Percentiles rank a stretch among this genome's conserved stretches.
Evolutionary conservation across 2,329 filamentous ascomycete species (phyloP).

Genomic region (Fusarium succisae): DNA sequence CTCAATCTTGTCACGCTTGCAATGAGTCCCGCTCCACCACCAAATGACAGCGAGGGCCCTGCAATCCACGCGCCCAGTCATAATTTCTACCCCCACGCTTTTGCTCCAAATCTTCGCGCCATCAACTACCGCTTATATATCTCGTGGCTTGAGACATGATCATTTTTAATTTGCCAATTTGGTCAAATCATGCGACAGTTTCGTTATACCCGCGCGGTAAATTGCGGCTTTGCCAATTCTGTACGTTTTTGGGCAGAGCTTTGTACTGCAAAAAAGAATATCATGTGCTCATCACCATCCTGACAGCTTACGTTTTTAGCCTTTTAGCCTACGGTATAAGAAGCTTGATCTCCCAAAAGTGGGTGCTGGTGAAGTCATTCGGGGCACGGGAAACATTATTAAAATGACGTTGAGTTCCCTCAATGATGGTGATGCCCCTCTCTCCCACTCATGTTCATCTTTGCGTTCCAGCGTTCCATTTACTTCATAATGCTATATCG

Average conservation of each 20-base stretch:
- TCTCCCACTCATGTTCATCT: background rate
- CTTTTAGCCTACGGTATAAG: background rate
- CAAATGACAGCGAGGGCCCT: no score
- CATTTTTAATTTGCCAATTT: background rate
- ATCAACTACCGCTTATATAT: no score
- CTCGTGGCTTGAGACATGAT: background rate
- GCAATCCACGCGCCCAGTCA: no score
- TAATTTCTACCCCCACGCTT: background rate
- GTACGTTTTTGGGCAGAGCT: background rate
- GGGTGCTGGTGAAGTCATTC: background rate
- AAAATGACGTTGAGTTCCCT: background rate
- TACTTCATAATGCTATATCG: background rate
- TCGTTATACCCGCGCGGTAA: background rate
- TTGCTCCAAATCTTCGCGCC: background rate
- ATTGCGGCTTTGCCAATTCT: background rate
- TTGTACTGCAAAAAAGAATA: accelerated
- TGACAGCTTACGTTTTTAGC: background rate
- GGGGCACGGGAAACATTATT: background rate
- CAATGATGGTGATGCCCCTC: background rate
- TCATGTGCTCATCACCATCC: background rate
- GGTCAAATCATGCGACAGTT: background rate
- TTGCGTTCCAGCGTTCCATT: no score
- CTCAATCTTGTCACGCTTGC: background rate
- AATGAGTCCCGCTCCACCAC: background rate
- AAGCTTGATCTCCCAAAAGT: background rate